phyloP scores from a whole-genome alignment of 176 grass and related monocot species.

The Zea luxurians region DNA sequence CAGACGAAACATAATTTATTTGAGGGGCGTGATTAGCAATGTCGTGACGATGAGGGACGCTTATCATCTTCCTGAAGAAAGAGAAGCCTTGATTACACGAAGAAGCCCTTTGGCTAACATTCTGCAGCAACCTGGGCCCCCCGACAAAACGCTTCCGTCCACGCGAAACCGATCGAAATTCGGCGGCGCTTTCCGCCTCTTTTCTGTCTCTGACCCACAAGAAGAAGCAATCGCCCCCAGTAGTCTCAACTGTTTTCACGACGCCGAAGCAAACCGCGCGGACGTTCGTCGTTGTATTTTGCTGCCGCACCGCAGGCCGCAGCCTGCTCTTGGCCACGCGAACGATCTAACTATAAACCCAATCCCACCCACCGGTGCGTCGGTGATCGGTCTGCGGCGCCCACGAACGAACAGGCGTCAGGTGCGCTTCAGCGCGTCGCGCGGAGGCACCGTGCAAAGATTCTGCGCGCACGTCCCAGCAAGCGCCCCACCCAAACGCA shows the following conservation, averaged over 20 bases:
- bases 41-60: background rate
- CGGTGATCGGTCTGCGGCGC: background rate
- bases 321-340: background rate
- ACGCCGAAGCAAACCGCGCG: too few species aligned
- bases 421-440: background rate
- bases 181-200: background rate
- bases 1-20: conserved; percentile 1
- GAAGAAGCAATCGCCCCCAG: too few species aligned
- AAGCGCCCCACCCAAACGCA: background rate
- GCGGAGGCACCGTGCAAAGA: conserved; percentile 25
- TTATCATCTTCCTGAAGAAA: background rate
- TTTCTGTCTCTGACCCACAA: too few species aligned
- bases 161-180: background rate
- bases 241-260: too few species aligned
- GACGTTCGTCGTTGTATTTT: too few species aligned
- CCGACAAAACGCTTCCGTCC: background rate
- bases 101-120: background rate
- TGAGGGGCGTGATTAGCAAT: background rate
- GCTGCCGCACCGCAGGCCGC: background rate
- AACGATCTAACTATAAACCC: background rate
- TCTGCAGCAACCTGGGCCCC: background rate
- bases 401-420: background rate
- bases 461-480: conserved; percentile 21
- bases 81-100: background rate
- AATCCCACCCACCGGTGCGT: background rate